Base-by-base conservation (phyloP, 257 asterid species). In the Cruciata laevipes region DNA sequence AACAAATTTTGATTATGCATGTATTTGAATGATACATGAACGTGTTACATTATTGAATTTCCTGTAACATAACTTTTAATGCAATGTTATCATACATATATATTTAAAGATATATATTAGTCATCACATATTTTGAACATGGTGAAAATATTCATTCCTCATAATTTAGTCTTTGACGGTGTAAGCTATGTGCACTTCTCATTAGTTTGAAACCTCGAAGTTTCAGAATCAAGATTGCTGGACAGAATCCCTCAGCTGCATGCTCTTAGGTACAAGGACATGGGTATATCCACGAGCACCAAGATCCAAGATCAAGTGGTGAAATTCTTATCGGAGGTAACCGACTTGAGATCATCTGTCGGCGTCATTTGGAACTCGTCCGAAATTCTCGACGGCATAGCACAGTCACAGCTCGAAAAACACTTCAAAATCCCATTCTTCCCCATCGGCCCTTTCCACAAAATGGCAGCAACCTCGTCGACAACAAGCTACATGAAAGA, bases 381-480 rank as follows among this genome's bases (percentile, higher is more conserved):
- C 0, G 80, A 70, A 13, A n/a, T 40, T 37, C 83, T 82, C 2
- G 87, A 79, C 61, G 68, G 62, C 9, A 17, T 8, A 12, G 42
- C 67, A 13, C 3, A 75, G 6, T 24, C 71, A 37, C 3, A 59
- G 51, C 75, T 76, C 25, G 66, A 55, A 3, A 73, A 71, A 65
- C 71, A 18, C 10, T 63, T 61, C 71, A 65, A 76, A 30, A 66
- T 79, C 16, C 82, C 80, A 40, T 23, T 74, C 65, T 79, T 82
- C 65, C 23, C 72, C 18, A 64, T 79, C 31, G 87, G 84, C 5
- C 81, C 84, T 47, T 30, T 82, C 1, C 79, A 79, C 67, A 79
- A 70, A 73, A 49, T 72, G 56, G 62, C 76, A 3, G 61, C 73
- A 33, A 14, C 72, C 27, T 31, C 38, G 10, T 44, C 57, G 6